Evolutionary conservation across 1,284 basidiomycete species (phyloP).

Genomic region (Ceratobasidium sp.): DNA sequence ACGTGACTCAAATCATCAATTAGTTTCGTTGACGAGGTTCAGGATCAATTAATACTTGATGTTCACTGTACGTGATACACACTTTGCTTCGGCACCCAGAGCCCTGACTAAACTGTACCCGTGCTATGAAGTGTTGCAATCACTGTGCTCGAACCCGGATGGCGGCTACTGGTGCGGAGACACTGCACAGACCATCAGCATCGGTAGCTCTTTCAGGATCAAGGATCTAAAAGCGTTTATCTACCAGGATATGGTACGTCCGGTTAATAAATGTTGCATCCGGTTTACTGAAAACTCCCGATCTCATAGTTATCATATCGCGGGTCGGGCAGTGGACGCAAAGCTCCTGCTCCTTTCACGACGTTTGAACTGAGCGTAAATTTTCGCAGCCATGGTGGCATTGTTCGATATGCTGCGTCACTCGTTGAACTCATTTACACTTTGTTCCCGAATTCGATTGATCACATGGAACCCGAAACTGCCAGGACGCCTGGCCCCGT

Average conservation of each 20-base stretch:
- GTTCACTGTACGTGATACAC: slow-evolving; percentile 62
- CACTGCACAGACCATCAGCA: slow-evolving; percentile 80
- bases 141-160: slow-evolving; percentile 70
- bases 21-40: slow-evolving; percentile 79
- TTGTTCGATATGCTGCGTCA: slow-evolving; percentile 74
- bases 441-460: slow-evolving; percentile 77
- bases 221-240: slow-evolving; percentile 77
- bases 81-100: not conserved
- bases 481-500: slow-evolving; percentile 52
- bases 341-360: slow-evolving; percentile 57
- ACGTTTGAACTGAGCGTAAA: slow-evolving; percentile 73
- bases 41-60: slow-evolving; percentile 78
- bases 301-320: slow-evolving; percentile 14
- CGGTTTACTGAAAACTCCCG: not conserved
- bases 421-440: slow-evolving; percentile 71
- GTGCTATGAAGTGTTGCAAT: slow-evolving; percentile 57
- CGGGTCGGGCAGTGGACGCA: slow-evolving; percentile 43
- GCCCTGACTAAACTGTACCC: not conserved
- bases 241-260: slow-evolving; percentile 50
- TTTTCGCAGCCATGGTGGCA: slow-evolving; percentile 78
- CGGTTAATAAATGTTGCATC: not conserved
- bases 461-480: slow-evolving; percentile 67
- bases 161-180: slow-evolving; percentile 84
- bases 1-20: slow-evolving; percentile 8
- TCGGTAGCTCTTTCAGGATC: slow-evolving; percentile 78